A percentile compares a stretch with the other conserved stretches of the same genome.
These are phyloP conservation scores for Triangularia verruculosa DNA, from an alignment of 2,329 filamentous ascomycete species.

Conservation along the genomic window DNA sequence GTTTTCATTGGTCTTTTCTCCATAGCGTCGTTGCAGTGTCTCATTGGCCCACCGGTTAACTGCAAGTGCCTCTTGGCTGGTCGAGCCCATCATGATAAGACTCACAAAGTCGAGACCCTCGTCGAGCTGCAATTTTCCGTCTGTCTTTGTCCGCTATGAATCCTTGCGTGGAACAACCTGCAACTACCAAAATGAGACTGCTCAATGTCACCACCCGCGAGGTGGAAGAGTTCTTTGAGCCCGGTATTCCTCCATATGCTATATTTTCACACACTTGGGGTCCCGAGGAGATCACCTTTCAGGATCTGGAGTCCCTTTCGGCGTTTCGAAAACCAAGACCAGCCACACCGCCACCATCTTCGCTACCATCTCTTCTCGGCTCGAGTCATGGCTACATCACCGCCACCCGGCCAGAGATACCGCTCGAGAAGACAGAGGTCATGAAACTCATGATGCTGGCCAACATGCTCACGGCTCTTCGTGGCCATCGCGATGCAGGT, in stretches of 20 bases:
- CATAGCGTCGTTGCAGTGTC: neutral
- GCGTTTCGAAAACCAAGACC: neutral
- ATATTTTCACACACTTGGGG: conserved; percentile 41
- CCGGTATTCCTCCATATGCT: conserved; percentile 33
- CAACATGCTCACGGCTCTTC: conserved; percentile 25
- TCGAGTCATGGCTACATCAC: neutral
- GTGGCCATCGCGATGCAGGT: conserved; percentile 16
- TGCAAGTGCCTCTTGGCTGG: neutral
- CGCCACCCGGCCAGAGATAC: neutral
- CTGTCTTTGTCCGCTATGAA: neutral
- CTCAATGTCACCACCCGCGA: conserved; percentile 36
- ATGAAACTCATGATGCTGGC: conserved; percentile 30
- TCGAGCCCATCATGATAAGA: neutral
- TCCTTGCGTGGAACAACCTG: neutral
- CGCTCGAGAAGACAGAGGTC: conserved; percentile 33
- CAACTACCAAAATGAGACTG: conserved; percentile 34
- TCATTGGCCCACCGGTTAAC: conserved; percentile 4
- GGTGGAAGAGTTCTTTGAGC: conserved; percentile 33
- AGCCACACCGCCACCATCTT: neutral
- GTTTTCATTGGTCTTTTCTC: neutral
- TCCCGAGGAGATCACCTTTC: conserved; percentile 19
- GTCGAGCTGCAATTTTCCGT: neutral
- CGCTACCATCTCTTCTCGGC: neutral
- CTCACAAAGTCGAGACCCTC: neutral
- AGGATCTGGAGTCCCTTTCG: conserved; percentile 21